phyloP scores from a whole-genome alignment of 2,329 filamentous ascomycete genomes.

The Aspergillaceae sp. region DNA sequence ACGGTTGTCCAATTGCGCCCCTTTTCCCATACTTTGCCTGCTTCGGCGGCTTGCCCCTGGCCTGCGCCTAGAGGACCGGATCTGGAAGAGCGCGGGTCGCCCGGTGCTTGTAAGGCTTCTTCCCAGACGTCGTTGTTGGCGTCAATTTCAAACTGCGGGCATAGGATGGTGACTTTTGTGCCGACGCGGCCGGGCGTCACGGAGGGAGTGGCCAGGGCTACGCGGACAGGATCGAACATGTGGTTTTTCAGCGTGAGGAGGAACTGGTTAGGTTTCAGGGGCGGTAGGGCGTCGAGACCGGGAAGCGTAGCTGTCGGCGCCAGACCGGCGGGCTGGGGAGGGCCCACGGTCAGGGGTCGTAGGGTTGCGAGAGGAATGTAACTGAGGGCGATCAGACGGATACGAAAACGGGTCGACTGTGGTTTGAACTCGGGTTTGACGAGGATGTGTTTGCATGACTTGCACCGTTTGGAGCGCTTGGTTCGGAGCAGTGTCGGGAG shows the following conservation, averaged over 20 bases:
- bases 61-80: constrained; percentile 30
- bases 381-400: constrained; percentile 77
- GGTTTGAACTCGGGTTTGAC: constrained; percentile 90
- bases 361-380: constrained; percentile 75
- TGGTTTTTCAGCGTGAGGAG: constrained; percentile 88
- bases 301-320: constrained; percentile 17
- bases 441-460: constrained; percentile 86
- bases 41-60: constrained; percentile 57
- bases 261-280: constrained; percentile 58
- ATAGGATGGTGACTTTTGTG: constrained; percentile 81
- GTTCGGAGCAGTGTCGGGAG: constrained; percentile 76
- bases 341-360: constrained; percentile 44
- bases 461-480: constrained; percentile 89
- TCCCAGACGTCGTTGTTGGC: constrained; percentile 93
- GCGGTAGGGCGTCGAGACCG: constrained; percentile 41
- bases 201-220: constrained; percentile 77
- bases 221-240: constrained; percentile 80
- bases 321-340: constrained; percentile 28
- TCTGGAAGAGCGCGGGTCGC: constrained; percentile 33
- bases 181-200: constrained; percentile 67
- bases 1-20: constrained; percentile 93
- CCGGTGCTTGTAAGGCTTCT: constrained; percentile 61
- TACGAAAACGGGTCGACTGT: constrained; percentile 80
- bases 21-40: constrained; percentile 92
- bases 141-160: constrained; percentile 87